phyloP scores from a whole-genome alignment of 78 protist genomes.

The Dictyostelium capitatum region DNA sequence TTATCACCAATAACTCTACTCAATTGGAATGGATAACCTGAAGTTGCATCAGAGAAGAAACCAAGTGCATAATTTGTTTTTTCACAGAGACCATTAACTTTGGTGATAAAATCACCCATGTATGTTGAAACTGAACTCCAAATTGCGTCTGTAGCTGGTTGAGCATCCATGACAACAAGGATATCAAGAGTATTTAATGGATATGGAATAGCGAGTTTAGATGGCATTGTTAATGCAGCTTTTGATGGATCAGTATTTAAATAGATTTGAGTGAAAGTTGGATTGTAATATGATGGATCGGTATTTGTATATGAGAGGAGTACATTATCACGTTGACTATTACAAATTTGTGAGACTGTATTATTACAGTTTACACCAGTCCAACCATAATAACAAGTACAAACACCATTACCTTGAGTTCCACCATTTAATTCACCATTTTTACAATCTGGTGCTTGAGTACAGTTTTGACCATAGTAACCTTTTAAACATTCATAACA shows the following conservation, averaged over 20 bases:
- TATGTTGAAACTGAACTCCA: not conserved
- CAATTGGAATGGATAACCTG: slow-evolving; percentile 7
- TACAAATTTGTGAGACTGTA: not conserved
- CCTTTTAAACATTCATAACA: slow-evolving; percentile 45
- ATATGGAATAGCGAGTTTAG: slow-evolving; percentile 9
- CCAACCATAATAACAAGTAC: slow-evolving; percentile 61
- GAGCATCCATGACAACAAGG: slow-evolving; percentile 15
- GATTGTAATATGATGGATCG: not conserved
- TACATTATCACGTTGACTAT: not conserved
- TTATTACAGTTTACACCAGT: slow-evolving; percentile 24
- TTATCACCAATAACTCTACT: not conserved
- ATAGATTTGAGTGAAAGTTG: slow-evolving; percentile 7
- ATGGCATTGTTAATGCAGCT: not conserved
- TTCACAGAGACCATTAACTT: not conserved
- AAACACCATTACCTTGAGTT: slow-evolving; percentile 48
- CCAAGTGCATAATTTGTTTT: slow-evolving; percentile 10
- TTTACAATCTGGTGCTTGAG: not conserved
- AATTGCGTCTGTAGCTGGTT: not conserved
- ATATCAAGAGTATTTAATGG: slow-evolving; percentile 7
- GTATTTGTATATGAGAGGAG: not conserved
- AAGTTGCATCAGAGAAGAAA: slow-evolving; percentile 44
- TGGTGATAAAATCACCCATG: not conserved
- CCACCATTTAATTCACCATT: slow-evolving; percentile 57
- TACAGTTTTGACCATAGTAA: slow-evolving; percentile 41
- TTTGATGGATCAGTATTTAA: not conserved